phyloP scores from a whole-genome alignment of 2,329 filamentous ascomycete genomes.

The Metarhizium brunneum region DNA sequence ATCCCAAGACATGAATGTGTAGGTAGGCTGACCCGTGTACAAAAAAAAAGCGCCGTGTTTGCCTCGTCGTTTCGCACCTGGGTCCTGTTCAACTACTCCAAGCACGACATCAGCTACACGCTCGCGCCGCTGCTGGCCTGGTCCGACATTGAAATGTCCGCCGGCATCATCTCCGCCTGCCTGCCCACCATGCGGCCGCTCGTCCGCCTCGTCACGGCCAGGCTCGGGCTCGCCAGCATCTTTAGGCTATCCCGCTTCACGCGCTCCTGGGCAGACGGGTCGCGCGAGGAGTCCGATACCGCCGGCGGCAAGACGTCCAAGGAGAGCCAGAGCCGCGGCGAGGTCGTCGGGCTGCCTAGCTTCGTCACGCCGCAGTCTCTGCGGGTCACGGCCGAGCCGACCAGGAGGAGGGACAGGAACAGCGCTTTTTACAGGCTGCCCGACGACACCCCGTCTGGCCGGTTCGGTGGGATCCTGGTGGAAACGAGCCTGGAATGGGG shows the following conservation, averaged over 20 bases:
- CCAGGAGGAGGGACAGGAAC: conserved; percentile 11
- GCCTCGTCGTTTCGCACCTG: conserved; percentile 38
- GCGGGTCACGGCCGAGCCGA: conserved; percentile 6
- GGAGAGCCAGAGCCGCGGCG: no score
- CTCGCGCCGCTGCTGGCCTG: conserved; percentile 22
- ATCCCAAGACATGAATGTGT: neutral
- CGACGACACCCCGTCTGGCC: conserved; percentile 15
- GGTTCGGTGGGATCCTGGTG: neutral
- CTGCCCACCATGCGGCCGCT: conserved; percentile 42
- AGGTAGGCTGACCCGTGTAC: neutral
- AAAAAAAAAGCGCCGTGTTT: conserved; percentile 31
- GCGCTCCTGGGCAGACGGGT: neutral
- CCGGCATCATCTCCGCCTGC: conserved; percentile 43
- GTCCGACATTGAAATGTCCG: conserved; percentile 31
- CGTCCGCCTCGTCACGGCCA: conserved; percentile 25
- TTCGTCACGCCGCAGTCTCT: neutral
- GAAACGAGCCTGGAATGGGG: conserved; percentile 3
- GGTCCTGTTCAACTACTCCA: conserved; percentile 34
- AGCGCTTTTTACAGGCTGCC: conserved; percentile 24
- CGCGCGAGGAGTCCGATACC: no score
- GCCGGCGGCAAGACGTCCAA: no score
- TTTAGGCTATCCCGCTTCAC: conserved; percentile 10
- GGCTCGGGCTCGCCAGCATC: conserved; percentile 17
- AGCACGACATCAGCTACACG: conserved; percentile 33
- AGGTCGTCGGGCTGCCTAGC: neutral